Percentiles rank a stretch among this genome's conserved stretches.
phyloP scores from a whole-genome alignment of 768 basidiomycete genomes.

The Leccinum boreale region DNA sequence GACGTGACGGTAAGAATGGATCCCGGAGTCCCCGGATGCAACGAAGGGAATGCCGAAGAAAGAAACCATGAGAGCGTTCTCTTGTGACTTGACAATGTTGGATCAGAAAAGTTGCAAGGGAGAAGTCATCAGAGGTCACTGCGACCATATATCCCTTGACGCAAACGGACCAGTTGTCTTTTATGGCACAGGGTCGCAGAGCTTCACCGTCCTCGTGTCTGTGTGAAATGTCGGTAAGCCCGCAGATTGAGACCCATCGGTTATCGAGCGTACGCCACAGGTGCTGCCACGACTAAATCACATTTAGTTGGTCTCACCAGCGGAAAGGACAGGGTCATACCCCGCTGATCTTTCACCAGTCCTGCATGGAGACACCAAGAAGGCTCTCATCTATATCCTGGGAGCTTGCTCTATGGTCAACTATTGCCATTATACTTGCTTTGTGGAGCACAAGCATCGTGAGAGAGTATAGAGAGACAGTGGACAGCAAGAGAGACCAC shows the following conservation, averaged over 20 bases:
- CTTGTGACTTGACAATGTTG: background rate
- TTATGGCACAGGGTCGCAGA: background rate
- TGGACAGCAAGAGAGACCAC: background rate
- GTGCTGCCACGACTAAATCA: background rate
- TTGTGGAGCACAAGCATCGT: constrained; percentile 18
- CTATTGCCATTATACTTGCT: constrained; percentile 15
- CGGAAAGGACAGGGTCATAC: background rate
- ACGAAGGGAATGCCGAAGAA: background rate
- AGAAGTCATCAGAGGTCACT: background rate
- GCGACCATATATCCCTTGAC: constrained; percentile 5
- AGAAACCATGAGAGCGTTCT: constrained; percentile 3
- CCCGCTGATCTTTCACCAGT: background rate
- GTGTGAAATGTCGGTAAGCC: background rate
- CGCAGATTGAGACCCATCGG: background rate
- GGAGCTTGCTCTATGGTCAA: constrained; percentile 25
- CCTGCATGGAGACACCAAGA: constrained; percentile 13
- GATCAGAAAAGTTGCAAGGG: background rate
- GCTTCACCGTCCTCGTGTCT: constrained; percentile 7
- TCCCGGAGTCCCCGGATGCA: background rate
- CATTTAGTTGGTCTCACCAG: constrained; percentile 1
- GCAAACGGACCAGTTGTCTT: background rate
- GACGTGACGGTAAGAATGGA: constrained; percentile 12
- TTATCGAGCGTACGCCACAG: constrained; percentile 1
- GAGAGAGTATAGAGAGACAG: background rate
- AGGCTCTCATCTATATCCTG: background rate